Evolutionary conservation across 345 rosid genomes (phyloP), one percentile per base, ranked within the genome.

Genomic region (Rhizophora apiculata): DNA sequence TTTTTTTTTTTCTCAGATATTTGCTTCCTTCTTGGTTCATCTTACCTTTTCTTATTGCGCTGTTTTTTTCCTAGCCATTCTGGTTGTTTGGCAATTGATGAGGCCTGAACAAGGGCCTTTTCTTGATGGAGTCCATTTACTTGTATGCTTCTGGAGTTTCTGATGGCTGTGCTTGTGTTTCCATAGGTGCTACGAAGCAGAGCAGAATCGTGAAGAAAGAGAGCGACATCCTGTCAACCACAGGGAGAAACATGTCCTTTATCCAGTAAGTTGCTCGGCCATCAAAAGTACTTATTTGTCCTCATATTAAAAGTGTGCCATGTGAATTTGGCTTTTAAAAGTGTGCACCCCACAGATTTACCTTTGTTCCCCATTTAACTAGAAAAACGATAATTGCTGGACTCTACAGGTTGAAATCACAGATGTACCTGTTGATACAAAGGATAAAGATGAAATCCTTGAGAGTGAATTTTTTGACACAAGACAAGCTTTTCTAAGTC

Each of bases 401-500:
- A 68, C 29, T 65, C n/a, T 78, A 73, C 80, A 96, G 99, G 85
- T 78, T 72, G 86, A 85, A 77, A 85, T 96, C 58, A 67, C 69
- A 52, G 90, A 87, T 74, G 86, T 96, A 49, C 85, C 92, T 49
- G 78, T 63, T 43, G 99, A 96, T 70, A 92, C 96, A 29, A 92
- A 82, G 79, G 99, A 96, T 80, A 85, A 71, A 83, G 99, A 96
- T 77, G 99, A 92, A 79, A 92, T 96, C 74, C 97, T 96, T 37
- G 98, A 96, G 83, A 90, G 96, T 76, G 98, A 96, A 71, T 90
- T 92, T 79, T 96, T 96, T 66, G 98, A 96, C 63, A 92, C 98
- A 16, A 92, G 99, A 74, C 98, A 96, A 76, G 97, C 98, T 67
- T 96, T 96, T 79, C 79, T 96, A 79, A 96, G 98, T 88, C 92